Evolutionary conservation across 2,329 filamentous ascomycete species (phyloP).

Genomic region (Colletotrichum sp.): DNA sequence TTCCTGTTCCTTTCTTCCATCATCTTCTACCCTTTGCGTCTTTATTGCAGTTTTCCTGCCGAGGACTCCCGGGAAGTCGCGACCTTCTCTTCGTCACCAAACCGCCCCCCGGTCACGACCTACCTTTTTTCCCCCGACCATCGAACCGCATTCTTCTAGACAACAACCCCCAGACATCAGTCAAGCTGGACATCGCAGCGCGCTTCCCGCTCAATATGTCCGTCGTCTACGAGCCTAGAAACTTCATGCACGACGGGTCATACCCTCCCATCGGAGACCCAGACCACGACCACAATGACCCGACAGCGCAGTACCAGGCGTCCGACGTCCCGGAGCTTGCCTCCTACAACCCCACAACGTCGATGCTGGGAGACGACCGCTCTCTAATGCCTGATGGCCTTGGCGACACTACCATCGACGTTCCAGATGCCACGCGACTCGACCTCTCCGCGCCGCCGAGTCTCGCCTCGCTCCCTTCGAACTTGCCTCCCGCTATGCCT

Average conservation of each 20-base stretch:
- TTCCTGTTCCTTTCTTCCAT: neutral
- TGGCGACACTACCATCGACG: constrained; percentile 36
- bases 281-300: constrained; percentile 40
- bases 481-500: constrained; percentile 32
- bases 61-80: neutral
- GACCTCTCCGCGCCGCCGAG: constrained; percentile 36
- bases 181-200: constrained; percentile 22
- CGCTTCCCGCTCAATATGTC: constrained; percentile 42
- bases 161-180: constrained; percentile 9
- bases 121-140: neutral
- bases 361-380: constrained; percentile 41
- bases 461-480: constrained; percentile 35
- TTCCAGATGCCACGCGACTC: constrained; percentile 42
- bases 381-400: constrained; percentile 39
- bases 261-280: constrained; percentile 52
- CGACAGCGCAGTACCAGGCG: constrained; percentile 36
- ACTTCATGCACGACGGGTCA: constrained; percentile 51
- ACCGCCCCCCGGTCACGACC: constrained; percentile 3
- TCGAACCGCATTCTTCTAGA: neutral
- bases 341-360: constrained; percentile 45
- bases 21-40: neutral
- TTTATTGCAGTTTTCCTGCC: neutral
- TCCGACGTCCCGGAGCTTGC: constrained; percentile 47
- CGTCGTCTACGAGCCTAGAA: constrained; percentile 56
- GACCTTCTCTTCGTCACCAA: neutral